Conservation (phyloP, 176 grass and related monocot species). For the Triticum monococcum region DNA sequence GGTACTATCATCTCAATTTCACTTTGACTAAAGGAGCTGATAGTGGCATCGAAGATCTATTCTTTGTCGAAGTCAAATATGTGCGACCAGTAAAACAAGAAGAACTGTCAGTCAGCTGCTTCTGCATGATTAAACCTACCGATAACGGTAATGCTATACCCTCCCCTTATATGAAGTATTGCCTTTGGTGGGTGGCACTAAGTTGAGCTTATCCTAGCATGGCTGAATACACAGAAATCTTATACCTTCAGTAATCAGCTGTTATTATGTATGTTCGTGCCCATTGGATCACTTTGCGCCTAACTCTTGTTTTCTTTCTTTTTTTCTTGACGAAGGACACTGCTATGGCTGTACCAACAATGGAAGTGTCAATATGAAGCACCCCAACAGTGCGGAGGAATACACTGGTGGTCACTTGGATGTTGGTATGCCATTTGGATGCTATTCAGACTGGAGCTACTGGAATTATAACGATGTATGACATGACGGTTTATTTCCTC, state of each 20-base stretch:
- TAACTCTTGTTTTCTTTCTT: neutral
- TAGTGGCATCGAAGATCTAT: neutral
- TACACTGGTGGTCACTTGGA: neutral
- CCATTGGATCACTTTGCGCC: neutral
- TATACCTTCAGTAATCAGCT: neutral
- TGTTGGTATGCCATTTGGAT: neutral
- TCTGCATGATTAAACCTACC: neutral
- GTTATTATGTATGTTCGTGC: neutral
- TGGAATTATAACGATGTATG: neutral
- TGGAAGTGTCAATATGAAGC: neutral
- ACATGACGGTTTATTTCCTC: neutral
- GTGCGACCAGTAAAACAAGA: neutral
- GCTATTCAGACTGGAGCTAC: neutral
- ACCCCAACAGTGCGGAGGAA: neutral
- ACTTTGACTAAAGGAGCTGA: constrained; percentile 19
- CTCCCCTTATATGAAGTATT: neutral
- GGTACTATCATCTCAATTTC: constrained; percentile 33
- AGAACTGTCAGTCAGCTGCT: constrained; percentile 4
- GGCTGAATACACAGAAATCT: neutral
- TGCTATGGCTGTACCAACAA: neutral
- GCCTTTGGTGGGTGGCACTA: neutral
- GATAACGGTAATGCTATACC: neutral
- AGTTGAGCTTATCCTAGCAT: neutral
- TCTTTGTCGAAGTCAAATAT: constrained; percentile 30
- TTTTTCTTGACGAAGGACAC: neutral